A percentile compares a stretch with the other conserved stretches of the same genome.
Conservation (phyloP, 1,139 yeast genomes). For the Debaryomyces nepalensis region DNA sequence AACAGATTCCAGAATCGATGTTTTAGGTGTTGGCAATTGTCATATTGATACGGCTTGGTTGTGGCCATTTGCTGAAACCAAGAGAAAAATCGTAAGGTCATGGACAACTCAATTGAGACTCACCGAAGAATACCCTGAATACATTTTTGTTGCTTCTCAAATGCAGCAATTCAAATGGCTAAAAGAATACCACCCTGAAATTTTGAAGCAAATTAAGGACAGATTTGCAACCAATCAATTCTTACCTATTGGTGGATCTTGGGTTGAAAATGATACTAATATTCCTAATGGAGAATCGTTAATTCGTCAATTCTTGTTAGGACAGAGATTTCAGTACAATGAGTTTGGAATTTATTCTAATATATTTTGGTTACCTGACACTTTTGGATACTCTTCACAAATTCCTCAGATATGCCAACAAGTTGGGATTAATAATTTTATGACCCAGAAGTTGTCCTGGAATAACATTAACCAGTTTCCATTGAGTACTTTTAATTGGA, state of each 20-base stretch:
- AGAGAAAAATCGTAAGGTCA: constrained; percentile 86
- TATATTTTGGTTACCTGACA: constrained; percentile 94
- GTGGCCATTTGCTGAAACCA: constrained; percentile 98
- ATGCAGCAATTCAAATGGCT: constrained; percentile 97
- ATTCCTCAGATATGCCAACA: constrained; percentile 89
- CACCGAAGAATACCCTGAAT: constrained; percentile 89
- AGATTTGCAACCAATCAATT: constrained; percentile 77
- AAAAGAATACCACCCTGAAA: constrained; percentile 79
- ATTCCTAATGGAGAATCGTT: constrained; percentile 92
- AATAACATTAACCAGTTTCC: constrained; percentile 92
- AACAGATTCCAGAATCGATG: constrained; percentile 43
- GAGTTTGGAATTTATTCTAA: constrained; percentile 78
- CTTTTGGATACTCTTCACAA: constrained; percentile 95
- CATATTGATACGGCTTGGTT: constrained; percentile 98
- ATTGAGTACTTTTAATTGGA: constrained; percentile 91
- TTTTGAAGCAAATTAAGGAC: constrained; percentile 63
- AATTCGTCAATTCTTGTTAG: constrained; percentile 84
- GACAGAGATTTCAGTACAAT: constrained; percentile 80
- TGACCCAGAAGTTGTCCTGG: constrained; percentile 96
- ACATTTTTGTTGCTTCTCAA: constrained; percentile 91
- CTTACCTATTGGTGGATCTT: constrained; percentile 91
- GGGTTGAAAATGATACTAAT: constrained; percentile 98
- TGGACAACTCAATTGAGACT: constrained; percentile 93
- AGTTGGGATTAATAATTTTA: constrained; percentile 80
- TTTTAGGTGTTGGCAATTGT: constrained; percentile 88